phyloP scores from a whole-genome alignment of 306 rosid genomes.

The Acacia crassicarpa region DNA sequence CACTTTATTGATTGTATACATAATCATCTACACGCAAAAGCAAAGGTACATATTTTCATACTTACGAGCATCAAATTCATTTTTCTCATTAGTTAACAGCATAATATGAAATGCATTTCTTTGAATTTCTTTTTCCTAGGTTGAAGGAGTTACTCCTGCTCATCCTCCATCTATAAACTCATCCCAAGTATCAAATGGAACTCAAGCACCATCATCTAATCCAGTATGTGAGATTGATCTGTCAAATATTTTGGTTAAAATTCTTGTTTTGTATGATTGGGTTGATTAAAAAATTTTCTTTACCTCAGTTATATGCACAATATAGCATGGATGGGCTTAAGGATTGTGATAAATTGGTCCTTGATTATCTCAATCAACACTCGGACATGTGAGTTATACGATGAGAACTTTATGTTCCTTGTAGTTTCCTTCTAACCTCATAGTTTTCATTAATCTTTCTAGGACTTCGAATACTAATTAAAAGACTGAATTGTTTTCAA shows the following conservation, averaged over 20 bases:
- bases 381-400: constrained; percentile 65
- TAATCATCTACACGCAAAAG: constrained; percentile 60
- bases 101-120: constrained; percentile 13
- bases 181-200: constrained; percentile 44
- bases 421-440: constrained; percentile 3
- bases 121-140: constrained; percentile 30
- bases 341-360: constrained; percentile 66
- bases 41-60: constrained; percentile 46
- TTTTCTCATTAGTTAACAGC: neutral
- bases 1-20: constrained; percentile 96
- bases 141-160: constrained; percentile 48
- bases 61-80: neutral
- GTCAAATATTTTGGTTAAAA: neutral
- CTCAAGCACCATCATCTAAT: constrained; percentile 50
- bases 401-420: neutral
- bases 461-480: neutral
- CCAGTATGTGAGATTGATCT: constrained; percentile 52
- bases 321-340: constrained; percentile 60
- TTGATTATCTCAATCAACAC: constrained; percentile 78
- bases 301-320: constrained; percentile 59
- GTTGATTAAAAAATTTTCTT: constrained; percentile 20
- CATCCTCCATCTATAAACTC: constrained; percentile 42
- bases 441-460: constrained; percentile 8
- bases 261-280: constrained; percentile 18
- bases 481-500: constrained; percentile 3